Percentiles rank a stretch among this genome's conserved stretches.
phyloP scores from a whole-genome alignment of 1,284 basidiomycete species.

The Sporisorium reilianum region DNA sequence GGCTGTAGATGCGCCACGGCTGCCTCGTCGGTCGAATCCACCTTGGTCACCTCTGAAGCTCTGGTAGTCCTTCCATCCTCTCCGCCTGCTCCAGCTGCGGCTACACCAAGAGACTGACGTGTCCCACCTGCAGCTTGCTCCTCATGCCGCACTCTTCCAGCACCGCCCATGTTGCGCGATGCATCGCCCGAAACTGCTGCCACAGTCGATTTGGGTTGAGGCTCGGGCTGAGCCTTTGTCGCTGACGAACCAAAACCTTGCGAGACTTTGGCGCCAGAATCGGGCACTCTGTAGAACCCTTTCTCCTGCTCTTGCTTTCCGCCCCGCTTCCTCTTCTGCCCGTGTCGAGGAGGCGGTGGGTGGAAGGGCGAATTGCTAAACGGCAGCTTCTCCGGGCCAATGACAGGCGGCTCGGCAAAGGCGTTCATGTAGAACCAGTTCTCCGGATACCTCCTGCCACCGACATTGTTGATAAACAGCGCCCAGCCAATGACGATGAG shows the following conservation, averaged over 20 bases:
- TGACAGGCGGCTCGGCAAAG: conserved; percentile 34
- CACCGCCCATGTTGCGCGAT: conserved; percentile 9
- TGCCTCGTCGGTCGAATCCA: conserved; percentile 19
- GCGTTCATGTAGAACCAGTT: conserved; percentile 45
- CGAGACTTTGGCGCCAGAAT: conserved; percentile 21
- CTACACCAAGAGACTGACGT: conserved; percentile 9
- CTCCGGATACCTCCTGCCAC: conserved; percentile 43
- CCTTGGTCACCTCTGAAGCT: conserved; percentile 29
- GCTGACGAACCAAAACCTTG: conserved; percentile 7
- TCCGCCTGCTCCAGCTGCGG: background rate
- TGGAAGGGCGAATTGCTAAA: conserved; percentile 28
- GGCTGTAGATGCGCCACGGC: conserved; percentile 3
- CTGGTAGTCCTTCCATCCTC: conserved; percentile 30
- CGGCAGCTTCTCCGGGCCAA: conserved; percentile 42
- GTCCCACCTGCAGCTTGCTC: background rate
- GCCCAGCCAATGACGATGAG: conserved; percentile 62
- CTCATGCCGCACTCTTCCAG: conserved; percentile 7
- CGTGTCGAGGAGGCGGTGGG: background rate
- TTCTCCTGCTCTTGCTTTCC: conserved; percentile 12
- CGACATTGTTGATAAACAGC: conserved; percentile 61
- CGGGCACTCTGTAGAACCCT: conserved; percentile 31
- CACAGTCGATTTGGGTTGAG: conserved; percentile 1
- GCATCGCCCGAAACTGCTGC: background rate
- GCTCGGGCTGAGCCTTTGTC: background rate
- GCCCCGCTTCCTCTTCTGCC: conserved; percentile 15